Base-by-base conservation (phyloP, 768 basidiomycete genomes). In the Cytidiella melzeri region DNA sequence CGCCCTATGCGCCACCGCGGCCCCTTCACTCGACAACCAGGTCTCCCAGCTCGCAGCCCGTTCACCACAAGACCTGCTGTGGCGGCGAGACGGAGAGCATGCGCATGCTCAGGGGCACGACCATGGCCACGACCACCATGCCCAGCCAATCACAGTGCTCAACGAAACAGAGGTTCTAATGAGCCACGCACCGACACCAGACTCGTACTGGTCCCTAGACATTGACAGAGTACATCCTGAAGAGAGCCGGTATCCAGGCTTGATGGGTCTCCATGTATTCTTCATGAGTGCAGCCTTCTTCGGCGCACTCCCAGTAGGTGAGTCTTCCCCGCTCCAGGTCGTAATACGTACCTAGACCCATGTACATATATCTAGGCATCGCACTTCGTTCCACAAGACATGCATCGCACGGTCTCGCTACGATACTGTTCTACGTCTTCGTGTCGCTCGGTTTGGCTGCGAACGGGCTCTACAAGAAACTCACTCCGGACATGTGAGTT, bases 181-280 rank as follows among this genome's bases (percentile, higher is more conserved):
- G 55, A 67, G 70, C 48, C 90, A 93, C 62, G 62, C 70, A 0
- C 81, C 83, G 0, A 87, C 84, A 0, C 87, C 87, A 0, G 80
- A 83, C 0, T 92, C 90, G 2, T 95, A 92, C 65, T 91, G 81
- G 65, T 82, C 86, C 12, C 76, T 85, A 55, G 92, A 94, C 64
- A 76, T 83, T 62, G 81, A 86, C 28, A 72, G 75, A 43, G 64
- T 61, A 5, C 76, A 72, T 48, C 61, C 66, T 7, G 65, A 65
- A 19, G 65, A 70, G 25, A 53, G 67, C 21, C 74, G 80, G 30
- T 76, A 84, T 63, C 81, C 83, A n/a, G 76, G 73, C 12, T 67
- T 92, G 50, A 89, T 94, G 72, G 69, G 75, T 37, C 62, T 81
- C 3, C 94, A 96, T 64, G 79, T 73, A n/a, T 47, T 83, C 4